phyloP scores from a whole-genome alignment of 768 basidiomycete genomes.

The Amanita phalloides region DNA sequence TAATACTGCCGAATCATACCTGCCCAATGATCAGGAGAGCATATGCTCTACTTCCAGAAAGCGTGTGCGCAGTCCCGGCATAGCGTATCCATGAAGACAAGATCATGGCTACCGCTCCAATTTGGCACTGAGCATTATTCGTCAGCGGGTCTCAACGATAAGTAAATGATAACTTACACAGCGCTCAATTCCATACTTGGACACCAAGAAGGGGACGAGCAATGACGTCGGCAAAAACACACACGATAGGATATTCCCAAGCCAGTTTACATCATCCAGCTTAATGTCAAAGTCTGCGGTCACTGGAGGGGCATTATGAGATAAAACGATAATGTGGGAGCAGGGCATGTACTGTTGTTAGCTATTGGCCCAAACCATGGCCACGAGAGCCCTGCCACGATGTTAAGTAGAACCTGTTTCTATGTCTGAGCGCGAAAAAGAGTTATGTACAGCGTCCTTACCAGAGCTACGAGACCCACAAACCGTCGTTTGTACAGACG shows the following conservation, averaged over 20 bases:
- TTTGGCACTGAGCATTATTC: constrained; percentile 39
- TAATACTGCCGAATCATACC: constrained; percentile 22
- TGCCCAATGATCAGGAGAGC: constrained; percentile 63
- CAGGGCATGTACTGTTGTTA: constrained; percentile 36
- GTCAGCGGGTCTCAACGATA: neutral
- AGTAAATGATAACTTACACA: constrained; percentile 32
- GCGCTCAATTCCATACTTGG: constrained; percentile 47
- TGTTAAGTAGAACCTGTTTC: constrained; percentile 41
- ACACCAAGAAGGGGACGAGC: constrained; percentile 46
- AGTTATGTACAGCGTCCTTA: constrained; percentile 16
- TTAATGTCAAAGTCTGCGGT: constrained; percentile 61
- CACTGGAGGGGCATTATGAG: constrained; percentile 15
- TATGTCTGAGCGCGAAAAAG: neutral
- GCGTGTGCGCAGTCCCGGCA: constrained; percentile 46
- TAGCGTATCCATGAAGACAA: constrained; percentile 74
- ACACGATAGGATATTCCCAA: constrained; percentile 57
- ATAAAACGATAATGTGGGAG: neutral
- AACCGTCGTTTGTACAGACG: constrained; percentile 67
- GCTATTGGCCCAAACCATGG: constrained; percentile 85
- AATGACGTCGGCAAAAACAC: constrained; percentile 52
- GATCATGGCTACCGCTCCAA: constrained; percentile 43
- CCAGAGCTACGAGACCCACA: constrained; percentile 51
- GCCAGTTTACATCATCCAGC: constrained; percentile 69
- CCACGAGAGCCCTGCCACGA: constrained; percentile 57
- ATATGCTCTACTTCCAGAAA: constrained; percentile 45